Conservation (phyloP, 305 asterid species). For the Fraxinus baroniana region DNA sequence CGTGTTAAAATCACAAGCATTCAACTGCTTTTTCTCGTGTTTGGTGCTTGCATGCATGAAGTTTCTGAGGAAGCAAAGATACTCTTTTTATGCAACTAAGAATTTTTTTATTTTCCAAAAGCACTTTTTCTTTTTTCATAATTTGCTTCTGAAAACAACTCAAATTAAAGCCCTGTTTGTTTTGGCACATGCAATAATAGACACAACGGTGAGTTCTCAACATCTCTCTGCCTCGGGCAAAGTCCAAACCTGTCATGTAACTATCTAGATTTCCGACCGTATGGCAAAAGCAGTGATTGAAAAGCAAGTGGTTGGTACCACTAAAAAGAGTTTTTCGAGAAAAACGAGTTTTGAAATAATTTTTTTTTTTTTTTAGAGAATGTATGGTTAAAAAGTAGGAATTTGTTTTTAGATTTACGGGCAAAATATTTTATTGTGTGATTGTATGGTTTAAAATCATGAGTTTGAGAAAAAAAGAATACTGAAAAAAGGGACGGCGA, state of each 20-base stretch:
- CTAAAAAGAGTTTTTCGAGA: not conserved
- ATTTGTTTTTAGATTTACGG: too few species aligned
- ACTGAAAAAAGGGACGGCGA: too few species aligned
- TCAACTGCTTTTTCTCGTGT: not conserved
- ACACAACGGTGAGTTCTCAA: conserved; percentile 27
- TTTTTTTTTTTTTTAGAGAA: too few species aligned
- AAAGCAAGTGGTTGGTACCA: not conserved
- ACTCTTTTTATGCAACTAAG: not conserved
- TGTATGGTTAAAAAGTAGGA: too few species aligned
- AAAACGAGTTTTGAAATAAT: too few species aligned
- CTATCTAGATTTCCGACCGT: conserved; percentile 26
- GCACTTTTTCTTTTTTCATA: not conserved
- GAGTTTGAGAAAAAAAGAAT: too few species aligned
- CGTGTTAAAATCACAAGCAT: conserved; percentile 14
- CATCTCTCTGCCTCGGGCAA: conserved; percentile 19
- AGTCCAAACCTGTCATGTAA: conserved; percentile 27
- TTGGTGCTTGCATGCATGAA: not conserved
- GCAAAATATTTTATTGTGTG: too few species aligned
- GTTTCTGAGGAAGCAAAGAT: not conserved
- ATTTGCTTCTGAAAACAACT: conserved; percentile 15
- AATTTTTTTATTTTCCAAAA: not conserved
- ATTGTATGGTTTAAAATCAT: too few species aligned
- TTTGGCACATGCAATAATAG: not conserved
- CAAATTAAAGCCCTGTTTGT: not conserved
- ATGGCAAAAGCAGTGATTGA: conserved; percentile 10